Evolutionary conservation across 345 rosid genomes (phyloP).

Genomic region (Chamaenerion angustifolium): DNA sequence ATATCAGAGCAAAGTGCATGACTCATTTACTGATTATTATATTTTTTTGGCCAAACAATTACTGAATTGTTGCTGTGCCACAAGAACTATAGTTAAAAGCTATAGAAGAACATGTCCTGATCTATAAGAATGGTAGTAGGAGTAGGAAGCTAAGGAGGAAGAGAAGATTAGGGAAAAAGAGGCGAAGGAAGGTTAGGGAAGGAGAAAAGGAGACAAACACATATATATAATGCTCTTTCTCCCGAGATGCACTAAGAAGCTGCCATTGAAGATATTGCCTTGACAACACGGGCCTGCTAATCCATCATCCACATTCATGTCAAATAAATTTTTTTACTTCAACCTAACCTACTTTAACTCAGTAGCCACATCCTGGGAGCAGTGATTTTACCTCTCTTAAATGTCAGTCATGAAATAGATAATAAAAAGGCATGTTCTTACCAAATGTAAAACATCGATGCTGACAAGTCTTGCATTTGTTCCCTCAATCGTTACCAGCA

Average conservation of each 20-base stretch:
- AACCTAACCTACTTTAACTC: slow-evolving; percentile 48
- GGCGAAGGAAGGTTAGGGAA: slow-evolving; percentile 50
- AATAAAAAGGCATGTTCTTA: slow-evolving; percentile 25
- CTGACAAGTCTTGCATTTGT: slow-evolving; percentile 91
- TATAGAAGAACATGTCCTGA: slow-evolving; percentile 14
- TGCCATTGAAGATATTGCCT: slow-evolving; percentile 99
- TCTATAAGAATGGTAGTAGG: slow-evolving; percentile 22
- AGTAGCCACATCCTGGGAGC: slow-evolving; percentile 21
- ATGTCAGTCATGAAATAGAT: slow-evolving; percentile 7
- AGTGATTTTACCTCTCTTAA: slow-evolving; percentile 20
- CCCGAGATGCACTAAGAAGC: slow-evolving; percentile 72
- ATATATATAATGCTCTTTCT: slow-evolving; percentile 97
- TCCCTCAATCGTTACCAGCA: slow-evolving; percentile 89
- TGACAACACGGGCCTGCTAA: slow-evolving; percentile 93
- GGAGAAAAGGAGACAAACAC: slow-evolving; percentile 99
- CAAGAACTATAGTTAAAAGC: slow-evolving; percentile 15
- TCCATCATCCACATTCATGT: slow-evolving; percentile 81
- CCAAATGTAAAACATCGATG: slow-evolving; percentile 97
- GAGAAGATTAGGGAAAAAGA: slow-evolving; percentile 44
- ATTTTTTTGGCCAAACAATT: no score
- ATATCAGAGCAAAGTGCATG: no score
- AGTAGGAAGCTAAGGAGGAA: slow-evolving; percentile 65
- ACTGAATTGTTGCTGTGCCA: background rate
- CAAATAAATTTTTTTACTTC: slow-evolving; percentile 62
- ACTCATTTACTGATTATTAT: no score